These are phyloP conservation scores for Volvariella surrecta DNA, from an alignment of 1,284 basidiomycete genomes.

Conservation along the genomic window DNA sequence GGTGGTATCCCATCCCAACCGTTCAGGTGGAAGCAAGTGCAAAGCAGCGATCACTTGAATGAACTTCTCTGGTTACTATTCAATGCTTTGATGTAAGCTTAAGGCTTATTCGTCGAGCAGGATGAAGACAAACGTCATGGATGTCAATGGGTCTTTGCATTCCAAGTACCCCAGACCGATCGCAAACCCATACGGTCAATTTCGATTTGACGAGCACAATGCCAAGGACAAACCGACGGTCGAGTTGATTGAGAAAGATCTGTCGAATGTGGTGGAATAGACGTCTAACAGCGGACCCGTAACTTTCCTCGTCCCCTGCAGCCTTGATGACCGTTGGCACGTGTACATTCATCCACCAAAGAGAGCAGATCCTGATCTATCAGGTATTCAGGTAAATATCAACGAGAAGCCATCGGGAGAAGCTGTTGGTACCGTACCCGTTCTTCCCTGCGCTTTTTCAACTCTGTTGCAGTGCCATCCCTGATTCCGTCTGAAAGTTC, in stretches of 20 bases:
- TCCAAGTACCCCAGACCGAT: constrained; percentile 9
- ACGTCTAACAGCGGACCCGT: too few relatives aligned
- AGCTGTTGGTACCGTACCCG: too few relatives aligned
- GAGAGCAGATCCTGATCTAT: too few relatives aligned
- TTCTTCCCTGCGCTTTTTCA: too few relatives aligned
- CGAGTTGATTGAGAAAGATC: constrained; percentile 7
- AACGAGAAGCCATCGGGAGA: too few relatives aligned
- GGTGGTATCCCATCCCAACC: constrained; percentile 11
- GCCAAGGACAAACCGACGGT: constrained; percentile 9
- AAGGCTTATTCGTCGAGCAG: background rate
- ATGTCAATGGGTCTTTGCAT: constrained; percentile 7
- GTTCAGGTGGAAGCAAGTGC: constrained; percentile 4
- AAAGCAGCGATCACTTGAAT: constrained; percentile 5
- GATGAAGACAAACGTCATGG: constrained; percentile 7
- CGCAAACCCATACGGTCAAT: constrained; percentile 7
- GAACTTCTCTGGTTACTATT: constrained; percentile 3
- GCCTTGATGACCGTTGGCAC: too few relatives aligned
- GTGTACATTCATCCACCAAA: too few relatives aligned
- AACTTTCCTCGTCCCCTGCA: too few relatives aligned
- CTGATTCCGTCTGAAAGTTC: too few relatives aligned
- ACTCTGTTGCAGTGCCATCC: too few relatives aligned
- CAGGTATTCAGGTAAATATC: too few relatives aligned
- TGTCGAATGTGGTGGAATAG: constrained; percentile 5
- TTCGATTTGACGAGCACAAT: constrained; percentile 2
- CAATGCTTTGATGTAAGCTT: background rate